These are phyloP conservation scores for Trametes sp. DNA, from an alignment of 1,284 basidiomycete species.

Conservation along the genomic window DNA sequence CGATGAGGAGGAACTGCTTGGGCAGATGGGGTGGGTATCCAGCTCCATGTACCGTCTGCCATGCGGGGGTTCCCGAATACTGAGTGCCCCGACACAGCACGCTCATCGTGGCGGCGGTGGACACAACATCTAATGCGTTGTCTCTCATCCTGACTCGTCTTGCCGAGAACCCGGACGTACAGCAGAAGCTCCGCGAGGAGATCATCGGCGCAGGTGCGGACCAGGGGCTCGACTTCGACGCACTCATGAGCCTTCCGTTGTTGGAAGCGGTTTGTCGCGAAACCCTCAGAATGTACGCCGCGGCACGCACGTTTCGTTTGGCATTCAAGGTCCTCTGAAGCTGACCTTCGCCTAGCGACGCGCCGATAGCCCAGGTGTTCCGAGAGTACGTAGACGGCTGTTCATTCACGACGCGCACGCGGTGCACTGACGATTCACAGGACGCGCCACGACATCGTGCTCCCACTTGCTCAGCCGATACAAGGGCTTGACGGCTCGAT, in stretches of 20 bases:
- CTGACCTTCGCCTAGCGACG: conserved; percentile 2
- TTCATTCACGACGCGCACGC: too few relatives aligned
- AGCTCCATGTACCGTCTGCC: conserved; percentile 29
- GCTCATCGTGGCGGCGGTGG: conserved; percentile 37
- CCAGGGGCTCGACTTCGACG: conserved; percentile 35
- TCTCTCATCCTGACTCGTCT: conserved; percentile 38
- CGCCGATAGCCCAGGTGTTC: conserved; percentile 17
- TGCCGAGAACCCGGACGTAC: conserved; percentile 32
- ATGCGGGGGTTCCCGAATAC: conserved; percentile 24
- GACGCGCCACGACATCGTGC: conserved; percentile 16
- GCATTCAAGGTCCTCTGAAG: too few relatives aligned
- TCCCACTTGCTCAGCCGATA: conserved; percentile 29
- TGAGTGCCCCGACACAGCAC: conserved; percentile 22
- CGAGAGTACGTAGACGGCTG: conserved; percentile 21
- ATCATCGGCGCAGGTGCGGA: conserved; percentile 30
- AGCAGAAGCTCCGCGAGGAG: too few relatives aligned
- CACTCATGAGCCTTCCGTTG: conserved; percentile 40
- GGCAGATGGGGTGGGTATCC: conserved; percentile 17
- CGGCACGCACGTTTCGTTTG: neutral
- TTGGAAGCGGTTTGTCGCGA: conserved; percentile 45
- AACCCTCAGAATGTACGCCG: conserved; percentile 38
- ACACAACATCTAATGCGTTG: conserved; percentile 40
- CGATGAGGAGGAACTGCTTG: conserved; percentile 26
- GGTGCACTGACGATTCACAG: neutral
- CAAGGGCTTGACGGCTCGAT: conserved; percentile 19